Conservation (phyloP, 495 filamentous ascomycete genomes). For the Pseudevernia furfuracea region DNA sequence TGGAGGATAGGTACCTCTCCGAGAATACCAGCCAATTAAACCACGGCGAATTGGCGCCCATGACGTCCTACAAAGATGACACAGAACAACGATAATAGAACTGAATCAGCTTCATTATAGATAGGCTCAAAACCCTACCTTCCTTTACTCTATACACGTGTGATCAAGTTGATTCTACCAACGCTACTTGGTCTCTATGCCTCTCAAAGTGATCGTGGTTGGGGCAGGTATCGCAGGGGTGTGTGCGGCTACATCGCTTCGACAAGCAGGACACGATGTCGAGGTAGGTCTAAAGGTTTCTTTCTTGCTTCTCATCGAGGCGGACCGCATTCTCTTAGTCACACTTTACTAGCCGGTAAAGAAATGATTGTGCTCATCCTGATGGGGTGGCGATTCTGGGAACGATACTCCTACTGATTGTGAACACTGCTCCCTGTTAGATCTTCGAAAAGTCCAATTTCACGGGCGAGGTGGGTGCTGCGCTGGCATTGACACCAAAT, state of each 20-base stretch:
- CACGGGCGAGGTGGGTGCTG: conserved; percentile 49
- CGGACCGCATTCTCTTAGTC: not conserved
- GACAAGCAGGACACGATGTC: not conserved
- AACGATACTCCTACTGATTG: not conserved
- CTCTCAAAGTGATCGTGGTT: not conserved
- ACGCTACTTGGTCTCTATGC: not conserved
- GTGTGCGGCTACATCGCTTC: not conserved
- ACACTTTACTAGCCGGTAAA: not conserved
- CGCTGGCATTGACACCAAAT: conserved; percentile 46
- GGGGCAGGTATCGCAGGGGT: not conserved
- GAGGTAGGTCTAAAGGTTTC: not conserved
- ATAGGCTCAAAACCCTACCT: not conserved
- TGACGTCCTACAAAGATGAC: too few relatives aligned
- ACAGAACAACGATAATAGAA: too few relatives aligned
- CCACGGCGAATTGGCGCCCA: not conserved
- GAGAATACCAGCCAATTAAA: not conserved
- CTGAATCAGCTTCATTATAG: not conserved
- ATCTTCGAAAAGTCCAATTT: conserved; percentile 47
- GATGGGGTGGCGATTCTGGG: too few relatives aligned
- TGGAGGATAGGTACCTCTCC: not conserved
- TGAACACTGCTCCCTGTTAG: conserved; percentile 16
- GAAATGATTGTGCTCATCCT: not conserved
- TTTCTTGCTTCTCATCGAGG: not conserved
- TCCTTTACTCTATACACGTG: not conserved
- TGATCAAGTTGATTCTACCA: not conserved